Conservation (phyloP, 1,284 basidiomycete genomes). For the Coniferiporia sulphurascens region DNA sequence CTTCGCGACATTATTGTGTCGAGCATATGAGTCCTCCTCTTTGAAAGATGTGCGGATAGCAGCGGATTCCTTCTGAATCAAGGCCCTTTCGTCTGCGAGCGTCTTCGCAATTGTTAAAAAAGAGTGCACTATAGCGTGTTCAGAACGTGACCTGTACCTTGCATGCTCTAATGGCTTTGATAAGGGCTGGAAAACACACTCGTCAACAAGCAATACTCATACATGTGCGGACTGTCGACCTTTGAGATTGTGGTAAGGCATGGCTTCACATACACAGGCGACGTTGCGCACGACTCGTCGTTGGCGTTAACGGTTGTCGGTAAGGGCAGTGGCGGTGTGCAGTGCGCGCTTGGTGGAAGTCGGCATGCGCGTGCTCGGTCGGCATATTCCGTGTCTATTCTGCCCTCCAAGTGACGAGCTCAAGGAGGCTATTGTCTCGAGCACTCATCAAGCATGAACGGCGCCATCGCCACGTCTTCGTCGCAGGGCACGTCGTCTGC, state of each 20-base stretch:
- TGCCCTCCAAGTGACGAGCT: neutral
- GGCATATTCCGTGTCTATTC: neutral
- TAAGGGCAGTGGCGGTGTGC: neutral
- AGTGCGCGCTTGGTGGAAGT: neutral
- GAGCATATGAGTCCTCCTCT: conserved; percentile 90
- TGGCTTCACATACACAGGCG: conserved; percentile 25
- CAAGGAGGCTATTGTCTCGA: neutral
- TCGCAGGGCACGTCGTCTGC: conserved; percentile 6
- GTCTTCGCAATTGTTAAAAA: conserved; percentile 55
- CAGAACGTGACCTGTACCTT: conserved; percentile 50
- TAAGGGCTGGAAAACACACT: conserved; percentile 59
- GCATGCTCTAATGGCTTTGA: conserved; percentile 92
- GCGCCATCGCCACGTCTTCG: neutral
- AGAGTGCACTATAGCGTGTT: conserved; percentile 19
- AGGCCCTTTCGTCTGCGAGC: conserved; percentile 93
- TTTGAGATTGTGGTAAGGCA: conserved; percentile 91
- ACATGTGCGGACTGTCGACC: conserved; percentile 40
- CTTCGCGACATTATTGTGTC: conserved; percentile 98
- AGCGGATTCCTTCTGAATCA: conserved; percentile 98
- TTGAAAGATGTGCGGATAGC: conserved; percentile 97
- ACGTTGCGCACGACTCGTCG: neutral
- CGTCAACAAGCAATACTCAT: neutral
- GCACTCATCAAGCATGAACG: neutral
- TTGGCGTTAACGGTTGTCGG: neutral
- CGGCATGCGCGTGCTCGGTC: neutral